Base-by-base conservation (phyloP, 2,329 filamentous ascomycete species). In the Pseudogymnoascus sp. region DNA sequence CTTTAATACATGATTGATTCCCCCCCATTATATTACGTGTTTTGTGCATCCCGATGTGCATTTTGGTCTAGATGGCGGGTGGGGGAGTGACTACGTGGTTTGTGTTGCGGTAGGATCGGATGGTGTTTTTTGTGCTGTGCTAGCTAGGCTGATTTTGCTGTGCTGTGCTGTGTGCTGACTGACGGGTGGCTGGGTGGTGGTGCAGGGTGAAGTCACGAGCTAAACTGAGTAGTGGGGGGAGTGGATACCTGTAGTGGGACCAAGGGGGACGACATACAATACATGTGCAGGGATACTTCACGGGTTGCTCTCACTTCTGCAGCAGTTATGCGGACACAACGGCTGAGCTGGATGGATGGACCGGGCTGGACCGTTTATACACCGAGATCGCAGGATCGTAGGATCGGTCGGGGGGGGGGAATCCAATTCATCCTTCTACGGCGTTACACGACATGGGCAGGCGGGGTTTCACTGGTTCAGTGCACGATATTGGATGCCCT, bases 1-100 rank as follows among this genome's bases (percentile, higher is more conserved):
- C n/a, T 19, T 57, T 57, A 57, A 57, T 57, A 57, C 47, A 57
- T 33, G 47, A 31, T 31, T 31, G 47, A 57, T 57, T 57, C 47
- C 26, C 47, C 47, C 26, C 47, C 40, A 31, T 31, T 31, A 17
- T 17, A 57, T 33, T 33, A 31, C 47, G 47, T 57, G n/a, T 31
- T 57, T 44, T 33, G 47, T 57, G 47, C 47, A n/a, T 19, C 13
- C 47, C 15, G 23, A 11, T n/a, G n/a, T n/a, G n/a, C n/a, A n/a
- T n/a, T n/a, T n/a, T n/a, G n/a, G n/a, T n/a, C n/a, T n/a, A n/a
- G n/a, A n/a, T n/a, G n/a, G n/a, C n/a, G n/a, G n/a, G n/a, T 28
- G n/a, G 23, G 17, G 6, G 44, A 23, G 44, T 10, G 44, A 28
- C 15, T 50, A 50, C 11, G 21, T 50, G 42, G 21, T 28, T 31